Conservation (phyloP, 1,284 basidiomycete genomes). For the Rhodotorula sp. region DNA sequence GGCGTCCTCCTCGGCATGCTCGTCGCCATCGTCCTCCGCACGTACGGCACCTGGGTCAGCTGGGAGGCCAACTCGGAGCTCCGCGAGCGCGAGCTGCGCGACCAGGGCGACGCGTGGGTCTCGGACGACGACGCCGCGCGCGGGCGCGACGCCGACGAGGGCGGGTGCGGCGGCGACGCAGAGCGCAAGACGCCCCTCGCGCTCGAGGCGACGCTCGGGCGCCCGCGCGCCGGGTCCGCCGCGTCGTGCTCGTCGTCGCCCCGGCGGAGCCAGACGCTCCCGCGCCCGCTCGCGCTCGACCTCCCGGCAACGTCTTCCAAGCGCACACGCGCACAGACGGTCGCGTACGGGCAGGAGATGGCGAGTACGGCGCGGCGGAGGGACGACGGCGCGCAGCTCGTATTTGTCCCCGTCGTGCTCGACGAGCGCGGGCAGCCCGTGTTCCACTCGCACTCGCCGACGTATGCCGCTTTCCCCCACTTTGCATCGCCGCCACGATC, state of each 20-base stretch:
- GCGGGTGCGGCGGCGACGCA: background rate
- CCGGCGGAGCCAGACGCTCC: conserved; percentile 14
- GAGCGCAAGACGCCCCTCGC: background rate
- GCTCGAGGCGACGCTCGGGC: conserved; percentile 6
- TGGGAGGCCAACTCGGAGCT: conserved; percentile 29
- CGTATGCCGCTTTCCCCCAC: conserved; percentile 6
- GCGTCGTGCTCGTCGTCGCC: background rate
- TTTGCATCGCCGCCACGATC: background rate
- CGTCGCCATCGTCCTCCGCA: conserved; percentile 21
- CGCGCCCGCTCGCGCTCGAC: background rate
- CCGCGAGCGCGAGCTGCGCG: conserved; percentile 10
- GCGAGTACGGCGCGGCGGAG: background rate
- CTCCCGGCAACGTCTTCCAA: background rate
- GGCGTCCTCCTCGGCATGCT: conserved; percentile 22
- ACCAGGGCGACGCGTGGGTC: background rate
- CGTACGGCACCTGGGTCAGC: conserved; percentile 17
- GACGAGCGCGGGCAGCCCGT: conserved; percentile 22
- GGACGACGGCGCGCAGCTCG: conserved; percentile 9
- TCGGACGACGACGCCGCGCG: background rate
- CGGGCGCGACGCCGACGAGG: conserved; percentile 1
- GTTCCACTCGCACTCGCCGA: conserved; percentile 12
- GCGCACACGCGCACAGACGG: conserved; percentile 6
- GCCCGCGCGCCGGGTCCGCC: background rate
- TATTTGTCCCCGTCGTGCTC: conserved; percentile 31
- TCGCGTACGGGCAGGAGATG: background rate